Percentiles rank a stretch among this genome's conserved stretches.
phyloP scores from a whole-genome alignment of 2,329 filamentous ascomycete genomes.

The Aphanocladium album region DNA sequence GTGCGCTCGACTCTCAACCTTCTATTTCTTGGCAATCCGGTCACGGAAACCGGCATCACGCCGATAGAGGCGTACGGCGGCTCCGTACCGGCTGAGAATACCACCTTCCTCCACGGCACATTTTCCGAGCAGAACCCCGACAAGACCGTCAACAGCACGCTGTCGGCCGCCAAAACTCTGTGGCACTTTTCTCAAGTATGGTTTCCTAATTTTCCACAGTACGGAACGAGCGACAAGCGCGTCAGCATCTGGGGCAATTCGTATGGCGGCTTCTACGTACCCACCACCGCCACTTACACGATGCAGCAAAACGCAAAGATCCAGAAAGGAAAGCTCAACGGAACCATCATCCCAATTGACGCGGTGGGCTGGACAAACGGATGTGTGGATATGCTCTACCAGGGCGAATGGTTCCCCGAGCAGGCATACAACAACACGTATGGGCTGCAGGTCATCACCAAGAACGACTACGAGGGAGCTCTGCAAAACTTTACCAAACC shows the following conservation, averaged over 20 bases:
- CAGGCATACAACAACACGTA: slow-evolving; percentile 62
- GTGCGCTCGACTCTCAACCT: slow-evolving; percentile 55
- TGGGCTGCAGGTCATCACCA: slow-evolving; percentile 50
- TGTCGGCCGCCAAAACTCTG: slow-evolving; percentile 49
- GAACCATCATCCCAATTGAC: slow-evolving; percentile 45
- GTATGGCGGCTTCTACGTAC: slow-evolving; percentile 66
- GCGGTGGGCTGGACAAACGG: slow-evolving; percentile 65
- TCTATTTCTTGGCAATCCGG: slow-evolving; percentile 31
- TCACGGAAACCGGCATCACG: slow-evolving; percentile 43
- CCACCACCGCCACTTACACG: slow-evolving; percentile 52
- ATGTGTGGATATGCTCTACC: slow-evolving; percentile 56
- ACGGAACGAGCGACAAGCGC: slow-evolving; percentile 47
- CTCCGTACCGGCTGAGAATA: slow-evolving; percentile 30
- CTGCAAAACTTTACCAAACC: slow-evolving; percentile 15
- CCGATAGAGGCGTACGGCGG: slow-evolving; percentile 30
- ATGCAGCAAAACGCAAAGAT: slow-evolving; percentile 57
- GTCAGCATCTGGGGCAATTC: slow-evolving; percentile 64
- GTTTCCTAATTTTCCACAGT: slow-evolving; percentile 52
- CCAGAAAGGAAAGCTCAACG: slow-evolving; percentile 22
- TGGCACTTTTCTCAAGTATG: slow-evolving; percentile 63
- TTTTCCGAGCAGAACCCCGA: slow-evolving; percentile 25
- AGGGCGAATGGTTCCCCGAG: slow-evolving; percentile 47
- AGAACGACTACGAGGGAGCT: slow-evolving; percentile 28
- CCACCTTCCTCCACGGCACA: slow-evolving; percentile 31
- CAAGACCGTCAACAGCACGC: slow-evolving; percentile 44